Evolutionary conservation across 2,329 filamentous ascomycete species (phyloP).

Genomic region (Alternaria tenuissima): DNA sequence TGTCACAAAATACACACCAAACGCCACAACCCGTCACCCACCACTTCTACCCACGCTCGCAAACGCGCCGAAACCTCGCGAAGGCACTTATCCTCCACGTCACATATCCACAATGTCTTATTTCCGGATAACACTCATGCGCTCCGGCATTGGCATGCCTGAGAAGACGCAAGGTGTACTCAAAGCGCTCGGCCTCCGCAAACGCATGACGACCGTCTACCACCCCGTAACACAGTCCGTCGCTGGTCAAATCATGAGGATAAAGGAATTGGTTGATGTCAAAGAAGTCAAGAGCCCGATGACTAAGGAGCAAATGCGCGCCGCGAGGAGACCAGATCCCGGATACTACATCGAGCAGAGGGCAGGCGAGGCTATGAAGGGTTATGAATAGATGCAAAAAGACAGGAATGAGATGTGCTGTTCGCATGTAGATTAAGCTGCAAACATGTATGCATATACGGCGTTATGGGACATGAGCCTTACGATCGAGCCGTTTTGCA

Average conservation of each 20-base stretch:
- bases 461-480: not conserved
- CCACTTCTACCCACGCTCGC: constrained; percentile 1
- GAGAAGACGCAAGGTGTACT: constrained; percentile 81
- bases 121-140: constrained; percentile 91
- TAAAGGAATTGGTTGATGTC: constrained; percentile 90
- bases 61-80: not conserved
- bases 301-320: constrained; percentile 73
- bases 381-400: constrained; percentile 14
- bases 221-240: constrained; percentile 82
- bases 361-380: constrained; percentile 31
- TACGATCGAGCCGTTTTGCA: not conserved
- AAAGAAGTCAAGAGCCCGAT: constrained; percentile 74
- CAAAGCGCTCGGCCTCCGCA: constrained; percentile 82
- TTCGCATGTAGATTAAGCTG: not conserved
- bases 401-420: not conserved
- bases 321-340: constrained; percentile 74
- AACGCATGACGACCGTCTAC: constrained; percentile 87
- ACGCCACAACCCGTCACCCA: not conserved
- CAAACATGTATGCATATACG: not conserved
- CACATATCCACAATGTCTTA: constrained; percentile 66
- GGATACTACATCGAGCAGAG: constrained; percentile 81
- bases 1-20: not conserved
- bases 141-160: constrained; percentile 86
- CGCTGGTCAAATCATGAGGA: constrained; percentile 90
- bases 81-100: not conserved